phyloP scores from a whole-genome alignment of 139 green algal genomes.

The Asterochloris erici region DNA sequence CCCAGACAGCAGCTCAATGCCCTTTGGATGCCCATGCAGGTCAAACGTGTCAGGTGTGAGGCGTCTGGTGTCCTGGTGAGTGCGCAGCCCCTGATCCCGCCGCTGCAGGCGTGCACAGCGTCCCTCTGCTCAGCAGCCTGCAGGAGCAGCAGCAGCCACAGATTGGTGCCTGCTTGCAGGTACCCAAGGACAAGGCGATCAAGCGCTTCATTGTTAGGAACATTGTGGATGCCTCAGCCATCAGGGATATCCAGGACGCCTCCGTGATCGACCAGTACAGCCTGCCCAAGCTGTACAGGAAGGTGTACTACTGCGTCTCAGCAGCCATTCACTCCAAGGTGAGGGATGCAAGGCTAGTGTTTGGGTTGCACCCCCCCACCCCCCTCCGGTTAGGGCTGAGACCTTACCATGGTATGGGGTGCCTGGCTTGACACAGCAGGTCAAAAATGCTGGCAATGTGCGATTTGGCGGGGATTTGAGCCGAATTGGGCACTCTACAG shows the following conservation, averaged over 20 bases:
- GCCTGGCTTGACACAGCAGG: too few relatives aligned
- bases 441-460: too few relatives aligned
- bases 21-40: not conserved
- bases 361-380: too few relatives aligned
- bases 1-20: not conserved
- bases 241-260: slow-evolving; percentile 97
- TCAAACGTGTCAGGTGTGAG: slow-evolving; percentile 88
- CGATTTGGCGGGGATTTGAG: too few relatives aligned
- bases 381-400: too few relatives aligned
- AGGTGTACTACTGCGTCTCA: slow-evolving; percentile 99
- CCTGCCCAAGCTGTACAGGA: slow-evolving; percentile 98
- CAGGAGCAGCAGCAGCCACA: not conserved
- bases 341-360: too few relatives aligned
- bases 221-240: slow-evolving; percentile 92
- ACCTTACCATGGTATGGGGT: too few relatives aligned
- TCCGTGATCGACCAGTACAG: slow-evolving; percentile 89
- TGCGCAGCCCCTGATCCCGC: too few relatives aligned
- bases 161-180: slow-evolving; percentile 46
- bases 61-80: slow-evolving; percentile 85
- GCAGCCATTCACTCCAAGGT: slow-evolving; percentile 99
- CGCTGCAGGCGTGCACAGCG: too few relatives aligned
- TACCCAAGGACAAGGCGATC: slow-evolving; percentile 99
- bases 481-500: too few relatives aligned
- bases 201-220: slow-evolving; percentile 98
- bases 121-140: too few relatives aligned